Evolutionary conservation across 345 rosid genomes (phyloP), one percentile per base, ranked within the genome.

Genomic region (Bretschneidera sinensis): DNA sequence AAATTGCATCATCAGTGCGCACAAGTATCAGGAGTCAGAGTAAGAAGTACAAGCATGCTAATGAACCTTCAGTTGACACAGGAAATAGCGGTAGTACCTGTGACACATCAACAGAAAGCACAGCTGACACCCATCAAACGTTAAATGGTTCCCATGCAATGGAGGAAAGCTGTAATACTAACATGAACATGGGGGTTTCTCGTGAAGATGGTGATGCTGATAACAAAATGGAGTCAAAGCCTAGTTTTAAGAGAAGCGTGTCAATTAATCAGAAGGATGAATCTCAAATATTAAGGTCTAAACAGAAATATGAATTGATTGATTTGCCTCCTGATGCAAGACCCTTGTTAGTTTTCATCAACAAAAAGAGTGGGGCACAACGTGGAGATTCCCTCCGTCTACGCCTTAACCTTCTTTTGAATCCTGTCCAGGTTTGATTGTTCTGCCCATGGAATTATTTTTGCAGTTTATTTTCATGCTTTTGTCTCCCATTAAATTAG

Each of bases 361-460:
- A 91, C 68, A 85, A 88, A 74, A 91, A 91, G 81, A 91, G 96
- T 71, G 97, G 97, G 54, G 96, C 94, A 25, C 91, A 85, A 55
- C 79, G 79, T 53, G 96, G 97, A 34, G 86, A 80, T 70, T 76
- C 91, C 34, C 87, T 91, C 45, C 76, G 72, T 57, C 88, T 73
- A 61, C 91, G 92, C 14, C 73, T 91, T 78, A 83, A 88, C 78
- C 82, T 85, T 71, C 89, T 88, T 66, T 73, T 91, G 54, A 91
- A 88, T 74, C 96, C 97, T 21, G 92, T 85, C 60, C 96, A 85
- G 97, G 96, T 88, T 66, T 60, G 59, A 39, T 39, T 39, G 16
- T 39, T 14, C 3, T 28, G 33, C 33, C 3, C 3, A 28, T 28
- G 3, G 8, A 28, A 28, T 28, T 28, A 3, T 28, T 28, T n/a